Percentiles rank a stretch among this genome's conserved stretches.
Conservation (phyloP, 148 eudicot species). For the Vaccinium corymbosum region DNA sequence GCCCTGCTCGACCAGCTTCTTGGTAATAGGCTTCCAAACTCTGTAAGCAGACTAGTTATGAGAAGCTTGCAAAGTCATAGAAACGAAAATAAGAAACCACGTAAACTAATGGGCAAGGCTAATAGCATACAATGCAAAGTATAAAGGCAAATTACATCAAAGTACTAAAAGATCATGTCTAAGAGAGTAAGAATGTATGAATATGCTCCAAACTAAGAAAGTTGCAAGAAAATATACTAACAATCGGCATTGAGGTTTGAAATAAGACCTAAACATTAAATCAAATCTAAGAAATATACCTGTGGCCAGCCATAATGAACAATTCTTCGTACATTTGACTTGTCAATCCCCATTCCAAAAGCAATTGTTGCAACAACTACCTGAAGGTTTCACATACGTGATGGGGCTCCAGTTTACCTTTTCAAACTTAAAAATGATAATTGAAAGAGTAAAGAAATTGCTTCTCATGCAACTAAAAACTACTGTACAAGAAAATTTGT, state of each 20-base stretch:
- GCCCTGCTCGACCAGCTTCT: slow-evolving; percentile 97
- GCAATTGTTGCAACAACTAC: slow-evolving; percentile 92
- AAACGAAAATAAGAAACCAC: background rate
- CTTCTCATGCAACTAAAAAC: background rate
- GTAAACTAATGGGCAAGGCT: background rate
- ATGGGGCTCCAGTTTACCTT: background rate
- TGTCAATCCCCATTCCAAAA: slow-evolving; percentile 96
- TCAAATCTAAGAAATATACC: slow-evolving; percentile 23
- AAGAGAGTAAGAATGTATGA: background rate
- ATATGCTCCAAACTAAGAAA: background rate
- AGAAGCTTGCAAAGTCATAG: slow-evolving; percentile 9
- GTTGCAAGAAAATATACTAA: background rate
- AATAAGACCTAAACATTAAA: background rate
- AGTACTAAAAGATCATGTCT: background rate
- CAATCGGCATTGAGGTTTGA: background rate
- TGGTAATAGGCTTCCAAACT: slow-evolving; percentile 96
- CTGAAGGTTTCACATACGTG: slow-evolving; percentile 20
- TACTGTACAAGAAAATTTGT: background rate
- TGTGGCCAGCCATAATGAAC: slow-evolving; percentile 96
- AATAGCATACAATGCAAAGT: background rate
- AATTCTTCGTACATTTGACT: slow-evolving; percentile 74
- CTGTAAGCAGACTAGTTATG: slow-evolving; percentile 23
- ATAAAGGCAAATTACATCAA: background rate
- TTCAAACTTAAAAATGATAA: background rate
- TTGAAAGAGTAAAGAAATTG: background rate